Evolutionary conservation across 2,329 filamentous ascomycete genomes (phyloP).

Genomic region (Fusarium ambrosium): DNA sequence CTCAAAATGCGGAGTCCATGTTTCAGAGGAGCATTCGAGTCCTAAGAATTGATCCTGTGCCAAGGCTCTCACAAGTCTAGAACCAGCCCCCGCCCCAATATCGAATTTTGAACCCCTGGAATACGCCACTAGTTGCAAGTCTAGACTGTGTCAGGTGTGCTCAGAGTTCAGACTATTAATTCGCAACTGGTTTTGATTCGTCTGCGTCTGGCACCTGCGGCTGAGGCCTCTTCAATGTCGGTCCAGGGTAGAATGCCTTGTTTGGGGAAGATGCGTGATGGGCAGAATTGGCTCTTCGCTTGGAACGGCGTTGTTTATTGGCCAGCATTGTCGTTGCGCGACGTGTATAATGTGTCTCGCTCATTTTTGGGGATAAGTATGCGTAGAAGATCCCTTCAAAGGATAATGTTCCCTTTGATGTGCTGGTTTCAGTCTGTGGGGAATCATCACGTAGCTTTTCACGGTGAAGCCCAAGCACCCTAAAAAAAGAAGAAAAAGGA

Average conservation of each 20-base stretch:
- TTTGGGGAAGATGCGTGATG: neutral
- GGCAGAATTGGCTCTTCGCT: neutral
- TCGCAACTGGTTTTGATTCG: neutral
- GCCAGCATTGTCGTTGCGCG: neutral
- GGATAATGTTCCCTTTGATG: neutral
- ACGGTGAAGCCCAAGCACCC: neutral
- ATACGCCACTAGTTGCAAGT: neutral
- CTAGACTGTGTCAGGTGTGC: neutral
- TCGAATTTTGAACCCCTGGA: neutral
- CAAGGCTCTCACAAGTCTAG: neutral
- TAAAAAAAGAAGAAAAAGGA: no score
- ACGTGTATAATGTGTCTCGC: neutral
- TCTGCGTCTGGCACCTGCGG: neutral
- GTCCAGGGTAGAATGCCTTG: neutral
- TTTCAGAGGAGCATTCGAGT: neutral
- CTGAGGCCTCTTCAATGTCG: neutral
- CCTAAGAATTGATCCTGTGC: neutral
- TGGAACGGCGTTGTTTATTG: neutral
- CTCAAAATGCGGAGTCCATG: neutral
- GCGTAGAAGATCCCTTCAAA: neutral
- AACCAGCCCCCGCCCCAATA: neutral
- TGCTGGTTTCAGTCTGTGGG: rapidly evolving
- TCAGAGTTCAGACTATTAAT: neutral
- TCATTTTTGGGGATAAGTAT: neutral
- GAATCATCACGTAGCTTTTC: rapidly evolving